Conservation (phyloP, 306 rosid genomes). For the Ammopiptanthus mongolicus region DNA sequence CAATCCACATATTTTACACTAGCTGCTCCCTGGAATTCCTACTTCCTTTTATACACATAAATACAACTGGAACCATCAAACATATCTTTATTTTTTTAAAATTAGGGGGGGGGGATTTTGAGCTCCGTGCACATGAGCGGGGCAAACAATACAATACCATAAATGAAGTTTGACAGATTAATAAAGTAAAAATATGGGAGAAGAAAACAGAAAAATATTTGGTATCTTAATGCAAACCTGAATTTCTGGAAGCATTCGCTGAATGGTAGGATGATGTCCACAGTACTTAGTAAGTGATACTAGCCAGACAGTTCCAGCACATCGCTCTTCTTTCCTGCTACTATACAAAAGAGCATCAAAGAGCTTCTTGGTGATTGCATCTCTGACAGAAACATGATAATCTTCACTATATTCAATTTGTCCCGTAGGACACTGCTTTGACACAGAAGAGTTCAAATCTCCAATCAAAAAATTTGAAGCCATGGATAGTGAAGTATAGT, state of each 20-base stretch:
- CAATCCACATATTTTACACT: conserved; percentile 5
- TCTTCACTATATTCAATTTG: conserved; percentile 41
- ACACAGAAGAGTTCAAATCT: conserved; percentile 55
- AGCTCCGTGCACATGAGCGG: not conserved
- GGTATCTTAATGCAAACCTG: conserved; percentile 54
- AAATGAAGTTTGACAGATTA: not conserved
- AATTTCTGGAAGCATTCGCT: conserved; percentile 89
- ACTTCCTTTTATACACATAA: not conserved
- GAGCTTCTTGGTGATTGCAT: conserved; percentile 71
- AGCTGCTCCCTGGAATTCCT: not conserved
- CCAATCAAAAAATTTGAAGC: conserved; percentile 91
- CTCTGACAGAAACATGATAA: conserved; percentile 59
- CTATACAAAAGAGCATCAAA: conserved; percentile 86
- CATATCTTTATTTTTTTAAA: not conserved
- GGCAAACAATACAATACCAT: conserved; percentile 19
- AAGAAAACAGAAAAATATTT: not conserved
- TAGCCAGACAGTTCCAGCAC: conserved; percentile 96
- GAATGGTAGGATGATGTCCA: conserved; percentile 70
- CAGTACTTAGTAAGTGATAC: conserved; percentile 89
- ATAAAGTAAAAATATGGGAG: not conserved
- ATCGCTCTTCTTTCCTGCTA: conserved; percentile 92
- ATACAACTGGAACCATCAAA: not conserved
- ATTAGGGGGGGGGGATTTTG: not conserved
- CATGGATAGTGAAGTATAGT: conserved; percentile 79
- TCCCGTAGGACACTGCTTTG: conserved; percentile 32